Evolutionary conservation across 371 early-diverging fungal species (phyloP).

Genomic region (Coemansia sp.): DNA sequence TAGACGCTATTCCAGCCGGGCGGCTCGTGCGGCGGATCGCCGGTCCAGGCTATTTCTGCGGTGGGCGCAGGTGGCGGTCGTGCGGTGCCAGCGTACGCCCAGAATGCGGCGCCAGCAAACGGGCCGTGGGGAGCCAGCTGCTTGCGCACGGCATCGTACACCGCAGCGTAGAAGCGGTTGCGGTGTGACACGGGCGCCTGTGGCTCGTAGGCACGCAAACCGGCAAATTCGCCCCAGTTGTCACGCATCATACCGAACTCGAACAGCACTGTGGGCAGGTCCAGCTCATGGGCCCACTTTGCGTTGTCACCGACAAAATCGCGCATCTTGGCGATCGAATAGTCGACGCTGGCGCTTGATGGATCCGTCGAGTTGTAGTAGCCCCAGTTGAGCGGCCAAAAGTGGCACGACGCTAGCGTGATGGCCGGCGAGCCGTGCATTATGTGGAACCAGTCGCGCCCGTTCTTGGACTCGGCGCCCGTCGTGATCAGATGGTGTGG

Average conservation of each 20-base stretch:
- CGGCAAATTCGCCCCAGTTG: constrained; percentile 32
- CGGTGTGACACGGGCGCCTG: constrained; percentile 31
- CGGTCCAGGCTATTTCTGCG: constrained; percentile 20
- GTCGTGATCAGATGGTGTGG: constrained; percentile 47
- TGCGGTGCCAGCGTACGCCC: constrained; percentile 41
- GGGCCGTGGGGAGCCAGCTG: background rate
- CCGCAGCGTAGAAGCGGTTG: constrained; percentile 25
- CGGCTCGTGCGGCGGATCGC: constrained; percentile 46
- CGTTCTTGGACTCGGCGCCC: constrained; percentile 50
- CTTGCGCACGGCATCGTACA: constrained; percentile 1
- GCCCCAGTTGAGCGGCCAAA: constrained; percentile 50
- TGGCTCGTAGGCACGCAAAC: constrained; percentile 19
- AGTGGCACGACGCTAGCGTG: constrained; percentile 40
- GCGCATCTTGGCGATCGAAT: constrained; percentile 20
- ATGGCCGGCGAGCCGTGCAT: constrained; percentile 33
- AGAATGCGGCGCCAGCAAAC: constrained; percentile 34
- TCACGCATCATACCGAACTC: constrained; percentile 47
- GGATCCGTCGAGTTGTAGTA: constrained; percentile 42
- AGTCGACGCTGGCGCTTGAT: constrained; percentile 11
- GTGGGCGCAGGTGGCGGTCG: constrained; percentile 25
- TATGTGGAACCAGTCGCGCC: constrained; percentile 16
- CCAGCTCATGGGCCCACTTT: constrained; percentile 16
- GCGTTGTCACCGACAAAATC: constrained; percentile 20
- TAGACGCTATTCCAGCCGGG: constrained; percentile 50
- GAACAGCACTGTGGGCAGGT: constrained; percentile 21